Evolutionary conservation across 768 basidiomycete species (phyloP), one percentile per base, ranked within the genome.

Genomic region (Podaxis sp.): DNA sequence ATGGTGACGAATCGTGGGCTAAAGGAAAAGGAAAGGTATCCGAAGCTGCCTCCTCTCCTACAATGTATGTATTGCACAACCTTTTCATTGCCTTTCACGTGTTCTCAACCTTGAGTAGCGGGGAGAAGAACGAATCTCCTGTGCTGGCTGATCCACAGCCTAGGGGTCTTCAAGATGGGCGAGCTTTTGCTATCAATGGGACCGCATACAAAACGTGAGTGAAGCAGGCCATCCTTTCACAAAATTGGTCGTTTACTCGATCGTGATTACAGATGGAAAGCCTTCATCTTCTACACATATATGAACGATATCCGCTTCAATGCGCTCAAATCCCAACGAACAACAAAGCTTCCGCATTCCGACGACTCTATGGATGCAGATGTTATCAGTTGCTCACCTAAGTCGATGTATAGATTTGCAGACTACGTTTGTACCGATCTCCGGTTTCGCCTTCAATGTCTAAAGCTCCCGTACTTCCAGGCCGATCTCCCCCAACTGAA

Each of bases 371-470:
- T 14, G 23, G 44, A 36, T n/a, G 14, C 50, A n/a, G 55, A 46
- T 18, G 3, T 28, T 7, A 27, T 42, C 10, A n/a, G 44, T n/a
- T 74, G 73, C 18, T 76, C 73, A 11, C 73, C 74, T 52, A 75
- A 76, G 65, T 75, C 74, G 10, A 76, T 76, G 74, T 76, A 74
- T 66, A 69, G 73, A 55, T 66, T 75, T 5, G 73, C 73, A 28
- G 44, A 48, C 32, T 48, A 50, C 56, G 51, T 53, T 13, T 32
- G 56, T 40, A 35, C 9, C 11, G 9, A 38, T 11, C 16, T 42
- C 9, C 14, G 10, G 35, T 18, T 18, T 46, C 21, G 2, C 7
- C 7, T 7, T 7, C 1, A 28, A 18, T 36, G 13, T 32, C 32
- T 37, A 1, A 47, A 13, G 2, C n/a, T 18, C 16, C 11, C 14